A percentile compares a stretch with the other conserved stretches of the same genome.
Evolutionary conservation across 805 yeast species (phyloP).

Genomic region (Brettanomyces sp.): DNA sequence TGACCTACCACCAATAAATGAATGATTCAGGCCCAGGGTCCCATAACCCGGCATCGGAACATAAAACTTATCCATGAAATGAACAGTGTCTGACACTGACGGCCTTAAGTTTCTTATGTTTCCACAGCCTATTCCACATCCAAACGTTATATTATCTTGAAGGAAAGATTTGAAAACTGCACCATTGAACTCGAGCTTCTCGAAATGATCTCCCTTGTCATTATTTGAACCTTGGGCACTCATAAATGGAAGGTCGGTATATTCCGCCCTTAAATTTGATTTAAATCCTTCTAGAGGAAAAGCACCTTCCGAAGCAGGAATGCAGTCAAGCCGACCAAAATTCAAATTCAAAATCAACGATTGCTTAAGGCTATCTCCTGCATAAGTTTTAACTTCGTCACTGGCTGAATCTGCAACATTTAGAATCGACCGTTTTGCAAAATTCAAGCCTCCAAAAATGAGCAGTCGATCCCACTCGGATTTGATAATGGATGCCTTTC

Average conservation of each 20-base stretch:
- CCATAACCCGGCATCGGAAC: conserved; percentile 1
- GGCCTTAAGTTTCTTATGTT: conserved; percentile 33
- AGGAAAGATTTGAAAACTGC: conserved; percentile 32
- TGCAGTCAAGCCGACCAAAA: conserved; percentile 33
- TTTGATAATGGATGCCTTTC: conserved; percentile 18
- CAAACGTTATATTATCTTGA: conserved; percentile 38
- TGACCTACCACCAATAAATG: conserved; percentile 19
- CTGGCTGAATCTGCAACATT: conserved; percentile 44
- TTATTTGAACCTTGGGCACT: conserved; percentile 3
- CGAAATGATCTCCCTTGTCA: conserved; percentile 21
- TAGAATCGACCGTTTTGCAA: conserved; percentile 46
- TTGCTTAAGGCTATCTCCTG: conserved; percentile 56
- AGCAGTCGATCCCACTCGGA: conserved; percentile 6
- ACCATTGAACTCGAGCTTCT: conserved; percentile 26
- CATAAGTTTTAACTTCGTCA: conserved; percentile 44
- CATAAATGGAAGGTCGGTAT: conserved; percentile 24
- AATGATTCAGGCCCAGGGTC: neutral
- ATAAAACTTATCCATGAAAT: conserved; percentile 71
- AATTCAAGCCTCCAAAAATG: conserved; percentile 45
- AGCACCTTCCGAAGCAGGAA: conserved; percentile 23
- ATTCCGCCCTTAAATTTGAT: conserved; percentile 34
- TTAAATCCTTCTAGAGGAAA: conserved; percentile 39
- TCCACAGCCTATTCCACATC: conserved; percentile 45
- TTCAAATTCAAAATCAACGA: conserved; percentile 35
- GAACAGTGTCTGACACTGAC: conserved; percentile 28